Evolutionary conservation across 768 basidiomycete genomes (phyloP).

Genomic region (Mycena metata): DNA sequence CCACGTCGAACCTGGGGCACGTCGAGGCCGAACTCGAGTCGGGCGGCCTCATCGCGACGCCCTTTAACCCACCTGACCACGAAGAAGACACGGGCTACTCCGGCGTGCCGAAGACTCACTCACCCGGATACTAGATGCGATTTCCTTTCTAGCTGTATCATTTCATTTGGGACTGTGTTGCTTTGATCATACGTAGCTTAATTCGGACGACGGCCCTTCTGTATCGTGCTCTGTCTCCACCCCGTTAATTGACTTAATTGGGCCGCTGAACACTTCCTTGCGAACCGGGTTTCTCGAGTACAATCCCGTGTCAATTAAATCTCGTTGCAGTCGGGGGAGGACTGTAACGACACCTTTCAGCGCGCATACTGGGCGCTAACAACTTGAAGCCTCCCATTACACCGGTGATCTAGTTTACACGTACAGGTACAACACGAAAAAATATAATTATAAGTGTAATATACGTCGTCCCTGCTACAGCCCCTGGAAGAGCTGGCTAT

Average conservation of each 20-base stretch:
- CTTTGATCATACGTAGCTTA: constrained; percentile 1
- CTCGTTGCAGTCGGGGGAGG: no score
- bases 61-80: constrained; percentile 22
- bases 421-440: no score
- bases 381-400: no score
- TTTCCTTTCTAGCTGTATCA: background rate
- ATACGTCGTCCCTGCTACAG: constrained; percentile 48
- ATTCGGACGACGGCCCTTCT: background rate
- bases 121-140: constrained; percentile 17
- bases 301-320: no score
- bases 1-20: constrained; percentile 34
- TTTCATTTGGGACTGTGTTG: constrained; percentile 25
- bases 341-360: no score
- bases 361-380: no score
- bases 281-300: no score
- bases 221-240: no score
- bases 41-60: constrained; percentile 32
- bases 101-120: constrained; percentile 25
- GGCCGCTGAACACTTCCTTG: no score
- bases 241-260: no score
- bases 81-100: constrained; percentile 21
- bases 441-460: no score
- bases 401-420: no score
- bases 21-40: constrained; percentile 35
- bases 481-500: constrained; percentile 70